phyloP scores from a whole-genome alignment of 768 basidiomycete genomes.

The Omphalotus guepiniiformis region DNA sequence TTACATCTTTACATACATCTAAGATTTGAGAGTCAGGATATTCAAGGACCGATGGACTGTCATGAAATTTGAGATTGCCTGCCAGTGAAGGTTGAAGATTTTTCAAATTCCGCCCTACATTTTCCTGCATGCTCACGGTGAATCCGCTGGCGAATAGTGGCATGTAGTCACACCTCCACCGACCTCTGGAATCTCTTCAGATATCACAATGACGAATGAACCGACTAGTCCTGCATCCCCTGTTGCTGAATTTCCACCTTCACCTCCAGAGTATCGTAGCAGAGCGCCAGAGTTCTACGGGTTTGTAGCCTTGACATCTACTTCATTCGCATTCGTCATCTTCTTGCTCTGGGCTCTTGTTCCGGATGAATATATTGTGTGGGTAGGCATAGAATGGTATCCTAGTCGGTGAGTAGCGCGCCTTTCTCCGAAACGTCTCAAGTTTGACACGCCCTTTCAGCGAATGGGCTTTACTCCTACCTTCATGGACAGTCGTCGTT shows the following conservation, averaged over 20 bases:
- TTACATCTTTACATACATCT: no score
- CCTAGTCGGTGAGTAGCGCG: constrained; percentile 63
- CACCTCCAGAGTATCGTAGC: constrained; percentile 46
- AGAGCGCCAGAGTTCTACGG: constrained; percentile 85
- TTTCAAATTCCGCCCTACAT: no score
- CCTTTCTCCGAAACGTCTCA: not conserved
- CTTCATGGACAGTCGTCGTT: constrained; percentile 69
- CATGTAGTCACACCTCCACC: no score
- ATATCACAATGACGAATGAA: constrained; percentile 1
- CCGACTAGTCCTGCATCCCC: constrained; percentile 45
- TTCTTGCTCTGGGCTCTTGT: constrained; percentile 80
- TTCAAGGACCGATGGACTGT: no score
- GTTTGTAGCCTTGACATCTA: constrained; percentile 83
- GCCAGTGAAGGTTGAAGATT: no score
- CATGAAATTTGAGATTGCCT: no score
- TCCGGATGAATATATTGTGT: constrained; percentile 64
- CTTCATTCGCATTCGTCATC: constrained; percentile 62
- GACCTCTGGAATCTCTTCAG: no score
- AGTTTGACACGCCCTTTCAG: constrained; percentile 31
- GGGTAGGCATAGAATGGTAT: constrained; percentile 77
- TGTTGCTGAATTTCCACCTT: constrained; percentile 36
- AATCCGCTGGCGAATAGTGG: no score
- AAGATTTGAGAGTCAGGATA: no score
- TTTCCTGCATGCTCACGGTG: no score
- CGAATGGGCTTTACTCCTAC: constrained; percentile 82